Conservation (phyloP, 2,329 filamentous ascomycete genomes). For the Gyromitra esculenta region DNA sequence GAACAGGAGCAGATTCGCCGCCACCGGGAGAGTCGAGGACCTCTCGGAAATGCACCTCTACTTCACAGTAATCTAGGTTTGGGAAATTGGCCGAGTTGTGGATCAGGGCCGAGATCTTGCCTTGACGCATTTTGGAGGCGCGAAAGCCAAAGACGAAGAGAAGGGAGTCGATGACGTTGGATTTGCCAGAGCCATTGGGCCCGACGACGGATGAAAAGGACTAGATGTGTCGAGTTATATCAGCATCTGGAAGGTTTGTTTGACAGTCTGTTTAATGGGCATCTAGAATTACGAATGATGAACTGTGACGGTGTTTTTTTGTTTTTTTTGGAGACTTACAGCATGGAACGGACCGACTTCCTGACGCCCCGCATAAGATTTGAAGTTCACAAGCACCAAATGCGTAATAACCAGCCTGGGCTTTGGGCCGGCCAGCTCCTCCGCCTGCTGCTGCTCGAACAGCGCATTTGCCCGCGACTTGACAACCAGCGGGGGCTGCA, state of each 20-base stretch:
- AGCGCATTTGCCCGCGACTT: constrained; percentile 49
- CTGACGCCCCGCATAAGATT: constrained; percentile 95
- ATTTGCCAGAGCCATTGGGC: constrained; percentile 97
- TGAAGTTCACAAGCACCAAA: constrained; percentile 94
- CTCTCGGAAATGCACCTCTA: constrained; percentile 95
- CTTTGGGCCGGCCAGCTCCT: constrained; percentile 76
- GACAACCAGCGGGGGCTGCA: constrained; percentile 46
- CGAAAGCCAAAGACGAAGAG: constrained; percentile 99
- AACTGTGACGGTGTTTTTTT: neutral
- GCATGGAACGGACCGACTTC: constrained; percentile 96
- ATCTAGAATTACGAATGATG: neutral
- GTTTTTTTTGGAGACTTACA: constrained; percentile 29
- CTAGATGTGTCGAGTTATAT: neutral
- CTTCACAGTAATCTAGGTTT: constrained; percentile 88
- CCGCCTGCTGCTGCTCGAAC: constrained; percentile 46
- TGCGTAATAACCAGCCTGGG: constrained; percentile 92
- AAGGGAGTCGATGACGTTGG: constrained; percentile 97
- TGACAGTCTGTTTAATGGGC: neutral
- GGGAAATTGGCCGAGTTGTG: constrained; percentile 93
- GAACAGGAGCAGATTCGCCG: constrained; percentile 74
- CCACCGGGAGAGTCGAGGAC: constrained; percentile 87
- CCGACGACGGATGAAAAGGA: constrained; percentile 98
- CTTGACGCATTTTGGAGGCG: constrained; percentile 98
- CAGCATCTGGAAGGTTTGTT: neutral
- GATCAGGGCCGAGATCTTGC: constrained; percentile 96